Percentiles rank a stretch among this genome's conserved stretches.
phyloP scores from a whole-genome alignment of 306 rosid genomes.

The Vigna reflexopilosa region DNA sequence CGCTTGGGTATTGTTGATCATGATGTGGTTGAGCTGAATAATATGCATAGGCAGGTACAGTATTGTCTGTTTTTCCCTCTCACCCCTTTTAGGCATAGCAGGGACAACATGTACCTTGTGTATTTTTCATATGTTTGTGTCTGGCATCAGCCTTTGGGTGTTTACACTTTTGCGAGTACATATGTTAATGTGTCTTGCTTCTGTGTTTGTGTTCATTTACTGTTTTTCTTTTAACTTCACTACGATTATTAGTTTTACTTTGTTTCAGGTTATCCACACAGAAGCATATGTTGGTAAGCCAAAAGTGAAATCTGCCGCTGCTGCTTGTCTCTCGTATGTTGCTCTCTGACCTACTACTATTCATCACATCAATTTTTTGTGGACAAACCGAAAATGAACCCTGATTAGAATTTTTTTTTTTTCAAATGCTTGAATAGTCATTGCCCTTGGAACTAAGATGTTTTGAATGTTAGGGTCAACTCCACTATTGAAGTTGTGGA shows the following conservation, averaged over 20 bases:
- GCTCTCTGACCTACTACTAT: background rate
- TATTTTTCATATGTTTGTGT: conserved; percentile 25
- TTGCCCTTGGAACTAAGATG: conserved; percentile 42
- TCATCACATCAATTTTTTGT: conserved; percentile 20
- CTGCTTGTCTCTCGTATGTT: conserved; percentile 82
- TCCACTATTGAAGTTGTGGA: conserved; percentile 82
- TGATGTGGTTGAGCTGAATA: conserved; percentile 91
- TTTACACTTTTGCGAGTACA: conserved; percentile 9
- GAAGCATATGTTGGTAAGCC: conserved; percentile 91
- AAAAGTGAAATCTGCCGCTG: conserved; percentile 90
- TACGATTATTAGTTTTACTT: conserved; percentile 1
- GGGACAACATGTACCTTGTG: background rate
- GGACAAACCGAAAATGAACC: conserved; percentile 1
- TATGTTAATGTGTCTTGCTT: conserved; percentile 9
- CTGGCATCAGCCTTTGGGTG: background rate
- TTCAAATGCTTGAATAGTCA: conserved; percentile 29
- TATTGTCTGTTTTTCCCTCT: background rate
- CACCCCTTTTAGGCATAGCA: background rate
- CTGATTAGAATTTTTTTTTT: background rate
- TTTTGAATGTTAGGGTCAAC: conserved; percentile 67
- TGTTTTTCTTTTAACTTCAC: background rate
- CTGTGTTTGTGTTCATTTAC: conserved; percentile 11
- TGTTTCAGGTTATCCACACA: conserved; percentile 77
- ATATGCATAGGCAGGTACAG: conserved; percentile 96
- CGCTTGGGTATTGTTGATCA: conserved; percentile 89